These are phyloP conservation scores for Ceratobasidium papillatum DNA, from an alignment of 1,284 basidiomycete genomes.

Conservation along the genomic window DNA sequence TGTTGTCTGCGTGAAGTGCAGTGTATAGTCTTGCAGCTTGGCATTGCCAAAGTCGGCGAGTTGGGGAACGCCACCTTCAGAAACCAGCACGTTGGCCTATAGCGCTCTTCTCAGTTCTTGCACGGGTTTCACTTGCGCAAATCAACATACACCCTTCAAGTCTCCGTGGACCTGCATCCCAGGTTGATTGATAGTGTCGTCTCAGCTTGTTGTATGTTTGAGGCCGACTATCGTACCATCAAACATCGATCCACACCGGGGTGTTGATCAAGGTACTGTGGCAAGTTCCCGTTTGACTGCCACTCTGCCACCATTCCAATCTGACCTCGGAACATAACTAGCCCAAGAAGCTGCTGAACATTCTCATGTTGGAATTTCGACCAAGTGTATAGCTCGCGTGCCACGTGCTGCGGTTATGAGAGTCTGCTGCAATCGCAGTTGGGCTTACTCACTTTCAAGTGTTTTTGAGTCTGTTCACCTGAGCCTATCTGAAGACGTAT, in stretches of 20 bases:
- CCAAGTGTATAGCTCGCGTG: conserved; percentile 3
- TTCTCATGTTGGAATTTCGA: conserved; percentile 24
- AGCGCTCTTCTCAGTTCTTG: too few relatives aligned
- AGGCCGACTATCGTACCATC: too few relatives aligned
- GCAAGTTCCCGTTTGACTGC: not conserved
- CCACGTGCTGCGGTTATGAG: not conserved
- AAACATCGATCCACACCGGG: not conserved
- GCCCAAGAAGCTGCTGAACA: not conserved
- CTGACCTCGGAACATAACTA: not conserved
- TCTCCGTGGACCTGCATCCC: conserved; percentile 23
- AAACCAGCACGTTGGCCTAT: conserved; percentile 10
- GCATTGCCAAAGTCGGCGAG: conserved; percentile 24
- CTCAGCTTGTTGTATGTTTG: too few relatives aligned
- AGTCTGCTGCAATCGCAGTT: too few relatives aligned
- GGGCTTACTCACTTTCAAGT: not conserved
- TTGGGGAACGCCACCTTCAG: not conserved
- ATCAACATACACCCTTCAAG: not conserved
- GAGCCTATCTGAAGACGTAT: not conserved
- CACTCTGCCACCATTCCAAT: conserved; percentile 8
- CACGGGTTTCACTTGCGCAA: too few relatives aligned
- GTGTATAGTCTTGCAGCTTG: not conserved
- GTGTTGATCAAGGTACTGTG: not conserved
- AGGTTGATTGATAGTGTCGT: too few relatives aligned
- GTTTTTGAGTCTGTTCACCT: not conserved
- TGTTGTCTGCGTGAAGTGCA: not conserved